These are phyloP conservation scores for Fusarium albidum DNA, from an alignment of 2,329 filamentous ascomycete species.

Conservation along the genomic window DNA sequence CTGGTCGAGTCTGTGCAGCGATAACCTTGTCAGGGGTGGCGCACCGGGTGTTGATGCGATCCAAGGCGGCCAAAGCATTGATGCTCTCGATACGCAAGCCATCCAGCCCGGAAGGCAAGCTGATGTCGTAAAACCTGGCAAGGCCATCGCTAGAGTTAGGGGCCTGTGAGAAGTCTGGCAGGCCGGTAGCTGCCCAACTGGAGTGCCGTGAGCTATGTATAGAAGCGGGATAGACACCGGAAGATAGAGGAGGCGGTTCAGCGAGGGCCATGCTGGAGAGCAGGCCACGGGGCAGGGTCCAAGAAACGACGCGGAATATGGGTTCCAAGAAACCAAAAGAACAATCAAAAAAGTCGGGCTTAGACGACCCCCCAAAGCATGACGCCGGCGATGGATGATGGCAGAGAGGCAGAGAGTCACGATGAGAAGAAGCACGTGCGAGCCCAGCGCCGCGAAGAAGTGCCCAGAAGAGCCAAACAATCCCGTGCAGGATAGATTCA, in stretches of 20 bases:
- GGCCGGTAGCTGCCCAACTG: slow-evolving; percentile 45
- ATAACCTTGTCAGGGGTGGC: slow-evolving; percentile 6
- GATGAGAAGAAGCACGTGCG: slow-evolving; percentile 8
- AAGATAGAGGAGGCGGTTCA: slow-evolving; percentile 42
- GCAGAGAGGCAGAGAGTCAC: slow-evolving; percentile 33
- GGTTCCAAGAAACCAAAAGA: slow-evolving; percentile 56
- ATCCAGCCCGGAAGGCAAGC: slow-evolving; percentile 40
- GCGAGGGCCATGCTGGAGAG: slow-evolving; percentile 46
- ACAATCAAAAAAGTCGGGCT: slow-evolving; percentile 40
- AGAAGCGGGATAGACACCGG: slow-evolving; percentile 46
- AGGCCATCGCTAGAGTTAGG: slow-evolving; percentile 1
- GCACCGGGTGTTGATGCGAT: slow-evolving; percentile 44
- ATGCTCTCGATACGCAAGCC: slow-evolving; percentile 39
- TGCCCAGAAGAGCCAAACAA: not conserved
- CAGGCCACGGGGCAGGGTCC: slow-evolving; percentile 39
- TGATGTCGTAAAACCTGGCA: slow-evolving; percentile 42
- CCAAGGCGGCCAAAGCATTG: slow-evolving; percentile 48
- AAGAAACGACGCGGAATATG: slow-evolving; percentile 45
- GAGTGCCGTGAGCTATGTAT: slow-evolving; percentile 49
- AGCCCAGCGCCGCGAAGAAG: not conserved
- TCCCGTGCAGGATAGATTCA: not conserved
- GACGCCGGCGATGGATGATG: slow-evolving; percentile 43
- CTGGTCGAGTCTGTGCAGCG: slow-evolving; percentile 1
- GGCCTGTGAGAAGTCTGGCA: slow-evolving; percentile 15
- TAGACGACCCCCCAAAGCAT: slow-evolving; percentile 50